Evolutionary conservation across 2,329 filamentous ascomycete species (phyloP), one percentile per base, ranked within the genome.

Genomic region (Pseudocercospora musae): DNA sequence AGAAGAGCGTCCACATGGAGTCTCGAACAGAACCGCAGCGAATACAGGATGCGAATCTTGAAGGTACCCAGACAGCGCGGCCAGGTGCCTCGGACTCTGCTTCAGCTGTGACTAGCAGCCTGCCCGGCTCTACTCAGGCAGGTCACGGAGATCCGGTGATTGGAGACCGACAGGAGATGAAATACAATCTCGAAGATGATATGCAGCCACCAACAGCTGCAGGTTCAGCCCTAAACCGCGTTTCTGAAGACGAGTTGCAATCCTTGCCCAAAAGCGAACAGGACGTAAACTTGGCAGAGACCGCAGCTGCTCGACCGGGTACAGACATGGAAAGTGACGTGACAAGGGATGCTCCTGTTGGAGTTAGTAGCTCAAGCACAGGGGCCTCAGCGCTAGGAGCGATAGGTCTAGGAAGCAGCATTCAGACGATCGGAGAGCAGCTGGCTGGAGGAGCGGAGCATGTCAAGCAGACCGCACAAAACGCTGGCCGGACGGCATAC

Each of bases 231-330:
- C 18, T 25, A 13, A 23, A 18, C 44, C 44, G 23, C 10, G 44
- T 48, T 23, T 25, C 44, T 48, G 44, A 10, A 1, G 23, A 25
- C 15, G 48, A 52, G 31, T 10, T 52, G 4, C 48, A 52, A 10
- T 52, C 48, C 31, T 52, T 52, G 25, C 48, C 48, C 4, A 52
- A n/a, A 18, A 27, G 21, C 15, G 48, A 52, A 29, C 63, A 65
- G 52, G 63, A 65, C 10, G 57, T 55, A n/a, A 59, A 57, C 49
- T 37, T 65, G 15, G 27, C 53, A 23, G 60, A 33, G 21, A 60
- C 60, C 4, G 53, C 42, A 21, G 60, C 53, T 23, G 54, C 63
- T 10, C 46, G 63, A n/a, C 60, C 63, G 48, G 63, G 63, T 25
- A 54, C 40, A 13, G 56, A 37, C 10, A 15, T 29, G 21, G 48